Base-by-base conservation (phyloP, 768 basidiomycete genomes). In the Suillus spraguei region DNA sequence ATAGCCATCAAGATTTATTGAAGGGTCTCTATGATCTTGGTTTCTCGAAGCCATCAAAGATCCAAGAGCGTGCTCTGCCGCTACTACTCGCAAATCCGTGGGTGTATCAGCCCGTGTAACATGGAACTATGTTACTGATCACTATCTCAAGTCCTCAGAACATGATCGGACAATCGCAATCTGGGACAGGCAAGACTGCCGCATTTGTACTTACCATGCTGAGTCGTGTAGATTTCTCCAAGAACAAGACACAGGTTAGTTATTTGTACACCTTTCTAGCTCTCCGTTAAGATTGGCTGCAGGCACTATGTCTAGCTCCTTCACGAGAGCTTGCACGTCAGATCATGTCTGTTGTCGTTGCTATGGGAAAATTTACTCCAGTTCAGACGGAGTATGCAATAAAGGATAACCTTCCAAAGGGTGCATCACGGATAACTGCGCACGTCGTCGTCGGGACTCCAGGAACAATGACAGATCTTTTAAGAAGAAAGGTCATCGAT, bases 141-240 rank as follows among this genome's bases (percentile, higher is more conserved):
- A 49, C n/a, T 44, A 20, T 62, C 41, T 66, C n/a, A 72, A 99
- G 97, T n/a, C 91, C 97, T 13, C 90, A 89, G 60, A 99, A 99
- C 78, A 96, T 99, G 91, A 99, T 99, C 72, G 97, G 95, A 20
- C 97, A 99, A 79, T 99, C 96, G 59, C 97, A 99, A 72, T 99
- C 97, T 39, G 97, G 97, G 44, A 99, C 97, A 10, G 97, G 97
- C 56, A 99, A 99, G 81, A 99, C 97, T 3, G 97, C 97, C 5
- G 97, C 97, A 11, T 99, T 99, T 74, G 94, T 95, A 14, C 82
- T 99, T 56, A 96, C 97, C 13, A 99, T 99, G 96, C 84, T 99
- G 17, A 95, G 92, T 73, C 88, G 97, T 46, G 84, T 99, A 54
- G 94, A 98, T 77, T 96, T 90, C 69, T 81, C 85, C 24, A 80